These are phyloP conservation scores for Parietaria judaica DNA, from an alignment of 306 rosid species.

Conservation along the genomic window DNA sequence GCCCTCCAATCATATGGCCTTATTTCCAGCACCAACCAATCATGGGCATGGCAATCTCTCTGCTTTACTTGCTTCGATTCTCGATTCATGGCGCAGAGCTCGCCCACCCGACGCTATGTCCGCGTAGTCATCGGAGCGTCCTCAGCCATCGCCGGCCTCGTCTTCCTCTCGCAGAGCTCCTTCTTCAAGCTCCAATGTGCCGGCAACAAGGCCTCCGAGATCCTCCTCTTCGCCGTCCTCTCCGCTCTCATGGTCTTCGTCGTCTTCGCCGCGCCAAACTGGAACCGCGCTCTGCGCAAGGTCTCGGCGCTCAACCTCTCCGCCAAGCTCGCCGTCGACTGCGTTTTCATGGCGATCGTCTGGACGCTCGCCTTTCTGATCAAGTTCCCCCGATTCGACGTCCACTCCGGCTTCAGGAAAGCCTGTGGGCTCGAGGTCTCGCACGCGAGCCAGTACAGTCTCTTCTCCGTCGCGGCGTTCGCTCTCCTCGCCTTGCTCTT, in stretches of 20 bases:
- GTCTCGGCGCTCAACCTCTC: background rate
- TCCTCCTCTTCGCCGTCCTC: background rate
- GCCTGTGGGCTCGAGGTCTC: background rate
- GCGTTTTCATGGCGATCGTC: background rate
- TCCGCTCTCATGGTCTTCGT: background rate
- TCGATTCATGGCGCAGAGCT: background rate
- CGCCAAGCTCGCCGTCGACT: background rate
- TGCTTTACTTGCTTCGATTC: no score
- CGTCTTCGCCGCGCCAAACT: background rate
- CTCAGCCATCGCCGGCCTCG: constrained; percentile 1
- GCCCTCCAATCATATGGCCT: no score
- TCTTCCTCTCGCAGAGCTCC: constrained; percentile 5
- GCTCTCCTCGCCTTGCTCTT: constrained; percentile 8
- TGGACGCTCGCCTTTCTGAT: background rate
- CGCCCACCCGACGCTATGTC: background rate
- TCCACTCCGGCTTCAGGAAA: background rate
- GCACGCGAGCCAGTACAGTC: background rate
- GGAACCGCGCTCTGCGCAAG: background rate
- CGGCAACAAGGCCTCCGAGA: background rate
- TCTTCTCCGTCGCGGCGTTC: background rate
- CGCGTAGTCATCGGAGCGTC: background rate
- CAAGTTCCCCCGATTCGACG: constrained; percentile 1
- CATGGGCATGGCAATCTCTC: no score
- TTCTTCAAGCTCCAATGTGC: background rate
- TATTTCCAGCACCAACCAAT: no score